Evolutionary conservation across 1,139 yeast species (phyloP).

Genomic region (Pichia sp.): DNA sequence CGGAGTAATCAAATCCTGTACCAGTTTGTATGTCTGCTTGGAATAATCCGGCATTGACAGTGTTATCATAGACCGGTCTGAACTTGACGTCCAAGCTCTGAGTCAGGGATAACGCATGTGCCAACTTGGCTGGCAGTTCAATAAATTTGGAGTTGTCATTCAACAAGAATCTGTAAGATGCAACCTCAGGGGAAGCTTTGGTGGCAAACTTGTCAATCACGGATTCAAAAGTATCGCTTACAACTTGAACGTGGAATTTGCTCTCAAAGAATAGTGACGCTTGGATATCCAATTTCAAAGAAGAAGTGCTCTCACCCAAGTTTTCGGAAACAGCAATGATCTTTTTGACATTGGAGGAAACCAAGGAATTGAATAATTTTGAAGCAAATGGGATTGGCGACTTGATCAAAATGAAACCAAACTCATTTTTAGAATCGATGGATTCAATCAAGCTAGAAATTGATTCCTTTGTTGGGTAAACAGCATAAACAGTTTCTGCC

Average conservation of each 20-base stretch:
- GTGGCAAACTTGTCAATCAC: conserved; percentile 32
- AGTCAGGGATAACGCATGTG: conserved; percentile 70
- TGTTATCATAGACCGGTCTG: conserved; percentile 68
- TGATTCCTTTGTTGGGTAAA: conserved; percentile 70
- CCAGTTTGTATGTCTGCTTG: conserved; percentile 64
- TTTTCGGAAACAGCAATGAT: conserved; percentile 51
- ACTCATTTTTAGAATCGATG: conserved; percentile 37
- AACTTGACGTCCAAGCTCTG: conserved; percentile 50
- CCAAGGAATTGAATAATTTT: conserved; percentile 50
- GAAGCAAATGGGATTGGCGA: conserved; percentile 75
- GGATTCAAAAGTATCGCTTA: conserved; percentile 49
- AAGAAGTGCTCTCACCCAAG: conserved; percentile 41
- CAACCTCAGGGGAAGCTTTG: conserved; percentile 16
- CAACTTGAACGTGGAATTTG: conserved; percentile 37
- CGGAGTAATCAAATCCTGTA: conserved; percentile 36
- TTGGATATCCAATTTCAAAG: conserved; percentile 66
- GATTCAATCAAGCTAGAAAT: conserved; percentile 46
- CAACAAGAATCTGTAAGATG: conserved; percentile 61
- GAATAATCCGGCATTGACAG: conserved; percentile 68
- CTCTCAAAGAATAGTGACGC: conserved; percentile 64
- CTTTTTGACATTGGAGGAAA: conserved; percentile 59
- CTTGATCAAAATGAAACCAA: conserved; percentile 70
- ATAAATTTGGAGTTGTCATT: conserved; percentile 55
- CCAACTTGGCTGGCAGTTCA: conserved; percentile 60
- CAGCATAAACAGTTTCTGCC: conserved; percentile 71